phyloP scores from a whole-genome alignment of 2,329 filamentous ascomycete genomes.

The Diaporthe eres region DNA sequence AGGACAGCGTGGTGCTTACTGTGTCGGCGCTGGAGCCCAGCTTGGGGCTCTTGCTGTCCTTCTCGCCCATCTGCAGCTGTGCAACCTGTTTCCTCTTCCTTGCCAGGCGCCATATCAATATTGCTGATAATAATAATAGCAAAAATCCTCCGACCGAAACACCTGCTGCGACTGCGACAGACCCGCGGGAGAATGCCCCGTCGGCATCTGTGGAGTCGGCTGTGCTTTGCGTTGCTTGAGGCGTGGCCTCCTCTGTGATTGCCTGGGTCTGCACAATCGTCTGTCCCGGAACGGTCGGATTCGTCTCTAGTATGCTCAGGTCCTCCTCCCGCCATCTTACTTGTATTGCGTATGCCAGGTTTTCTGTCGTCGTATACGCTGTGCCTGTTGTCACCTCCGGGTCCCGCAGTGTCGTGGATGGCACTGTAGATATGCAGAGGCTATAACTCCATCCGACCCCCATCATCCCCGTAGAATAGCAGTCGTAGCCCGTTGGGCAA shows the following conservation, averaged over 20 bases:
- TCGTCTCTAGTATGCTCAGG: conserved; percentile 43
- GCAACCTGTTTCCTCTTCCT: conserved; percentile 21
- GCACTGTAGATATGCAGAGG: conserved; percentile 39
- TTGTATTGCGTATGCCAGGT: conserved; percentile 42
- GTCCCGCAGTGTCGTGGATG: conserved; percentile 30
- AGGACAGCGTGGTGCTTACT: background rate
- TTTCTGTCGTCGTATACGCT: conserved; percentile 12
- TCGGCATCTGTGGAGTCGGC: background rate
- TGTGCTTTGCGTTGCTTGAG: background rate
- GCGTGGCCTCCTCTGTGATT: background rate
- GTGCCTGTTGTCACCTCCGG: conserved; percentile 4
- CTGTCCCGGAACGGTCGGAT: conserved; percentile 43
- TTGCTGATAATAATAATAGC: background rate
- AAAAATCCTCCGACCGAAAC: conserved; percentile 11
- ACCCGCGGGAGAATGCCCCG: background rate
- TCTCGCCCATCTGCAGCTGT: background rate
- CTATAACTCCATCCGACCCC: conserved; percentile 40
- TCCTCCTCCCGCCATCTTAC: conserved; percentile 44
- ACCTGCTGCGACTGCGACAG: background rate
- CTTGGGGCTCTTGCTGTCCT: background rate
- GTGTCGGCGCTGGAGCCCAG: conserved; percentile 23
- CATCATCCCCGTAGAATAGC: conserved; percentile 35
- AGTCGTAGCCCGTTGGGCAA: conserved; percentile 25
- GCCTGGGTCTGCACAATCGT: conserved; percentile 32
- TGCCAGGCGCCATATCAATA: conserved; percentile 16